Percentiles rank a stretch among this genome's conserved stretches.
Evolutionary conservation across 148 eudicot species (phyloP).

Genomic region (Agrostemma githago): DNA sequence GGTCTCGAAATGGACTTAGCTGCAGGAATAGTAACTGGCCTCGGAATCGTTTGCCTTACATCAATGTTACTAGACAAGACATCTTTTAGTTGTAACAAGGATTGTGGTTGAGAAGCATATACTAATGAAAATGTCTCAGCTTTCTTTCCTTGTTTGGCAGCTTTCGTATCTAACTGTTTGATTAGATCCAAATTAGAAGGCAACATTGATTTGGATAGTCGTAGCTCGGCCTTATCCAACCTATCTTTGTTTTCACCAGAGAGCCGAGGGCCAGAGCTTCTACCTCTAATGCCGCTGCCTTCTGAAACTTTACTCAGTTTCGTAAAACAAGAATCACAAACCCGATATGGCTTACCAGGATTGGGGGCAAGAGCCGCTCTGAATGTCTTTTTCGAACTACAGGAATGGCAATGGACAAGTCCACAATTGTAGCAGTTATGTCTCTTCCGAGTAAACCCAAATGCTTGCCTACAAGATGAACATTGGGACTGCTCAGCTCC

Average conservation of each 20-base stretch:
- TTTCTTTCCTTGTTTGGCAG: conserved; percentile 88
- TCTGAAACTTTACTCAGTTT: conserved; percentile 81
- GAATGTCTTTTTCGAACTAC: conserved; percentile 76
- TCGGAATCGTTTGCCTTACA: conserved; percentile 55
- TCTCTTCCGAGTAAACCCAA: conserved; percentile 91
- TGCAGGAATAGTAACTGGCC: conserved; percentile 49
- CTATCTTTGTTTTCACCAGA: conserved; percentile 92
- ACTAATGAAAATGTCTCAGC: conserved; percentile 58
- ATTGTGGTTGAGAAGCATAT: conserved; percentile 61
- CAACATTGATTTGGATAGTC: conserved; percentile 47
- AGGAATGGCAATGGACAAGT: conserved; percentile 89
- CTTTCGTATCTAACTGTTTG: conserved; percentile 78
- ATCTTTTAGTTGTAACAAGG: conserved; percentile 71
- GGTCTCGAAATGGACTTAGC: conserved; percentile 61
- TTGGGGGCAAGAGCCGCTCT: conserved; percentile 91
- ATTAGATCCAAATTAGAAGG: conserved; percentile 74
- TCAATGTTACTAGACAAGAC: conserved; percentile 50
- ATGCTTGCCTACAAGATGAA: conserved; percentile 88
- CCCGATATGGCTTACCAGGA: conserved; percentile 88
- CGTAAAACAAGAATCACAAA: conserved; percentile 80
- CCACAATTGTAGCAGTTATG: conserved; percentile 99
- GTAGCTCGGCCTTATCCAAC: conserved; percentile 75
- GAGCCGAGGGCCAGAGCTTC: conserved; percentile 68
- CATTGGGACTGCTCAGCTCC: conserved; percentile 98
- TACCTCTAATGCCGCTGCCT: conserved; percentile 44